These are phyloP conservation scores for Suhomyces bokatorum DNA, from an alignment of 1,139 yeast genomes.

Conservation along the genomic window DNA sequence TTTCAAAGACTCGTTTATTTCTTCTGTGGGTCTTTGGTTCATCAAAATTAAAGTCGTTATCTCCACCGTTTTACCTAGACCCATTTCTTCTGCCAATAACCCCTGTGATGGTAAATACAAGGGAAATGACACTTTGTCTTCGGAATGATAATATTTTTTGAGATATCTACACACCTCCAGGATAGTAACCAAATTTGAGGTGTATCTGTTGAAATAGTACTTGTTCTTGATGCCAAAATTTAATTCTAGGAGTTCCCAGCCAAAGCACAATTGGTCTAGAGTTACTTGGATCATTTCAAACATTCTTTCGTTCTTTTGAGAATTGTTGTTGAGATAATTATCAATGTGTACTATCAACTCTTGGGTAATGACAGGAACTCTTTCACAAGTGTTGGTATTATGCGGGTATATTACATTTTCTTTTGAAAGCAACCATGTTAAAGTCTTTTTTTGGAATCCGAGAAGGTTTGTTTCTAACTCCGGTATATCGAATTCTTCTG, in stretches of 20 bases:
- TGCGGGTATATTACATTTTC: conserved; percentile 54
- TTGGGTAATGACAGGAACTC: conserved; percentile 19
- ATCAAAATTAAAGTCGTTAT: conserved; percentile 62
- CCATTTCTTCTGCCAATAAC: conserved; percentile 91
- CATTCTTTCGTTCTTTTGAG: conserved; percentile 9
- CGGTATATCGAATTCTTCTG: conserved; percentile 37
- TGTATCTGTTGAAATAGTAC: conserved; percentile 52
- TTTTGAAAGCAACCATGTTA: conserved; percentile 61
- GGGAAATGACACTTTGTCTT: conserved; percentile 14
- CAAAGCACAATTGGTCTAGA: conserved; percentile 48
- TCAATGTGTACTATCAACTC: conserved; percentile 13
- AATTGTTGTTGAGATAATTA: conserved; percentile 7
- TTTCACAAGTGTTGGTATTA: conserved; percentile 24
- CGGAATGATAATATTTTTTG: conserved; percentile 20
- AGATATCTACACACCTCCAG: conserved; percentile 30
- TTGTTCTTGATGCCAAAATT: conserved; percentile 6
- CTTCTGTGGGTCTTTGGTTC: conserved; percentile 53
- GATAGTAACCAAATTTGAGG: conserved; percentile 47
- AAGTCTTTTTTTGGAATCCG: conserved; percentile 62
- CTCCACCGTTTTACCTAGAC: conserved; percentile 92
- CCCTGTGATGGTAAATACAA: conserved; percentile 56
- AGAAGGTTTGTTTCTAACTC: conserved; percentile 52
- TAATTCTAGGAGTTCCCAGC: conserved; percentile 45
- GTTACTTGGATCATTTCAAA: conserved; percentile 19
- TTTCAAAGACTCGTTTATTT: conserved; percentile 41